phyloP scores from a whole-genome alignment of 2,329 filamentous ascomycete species.

The Sporothrix brunneoviolacea region DNA sequence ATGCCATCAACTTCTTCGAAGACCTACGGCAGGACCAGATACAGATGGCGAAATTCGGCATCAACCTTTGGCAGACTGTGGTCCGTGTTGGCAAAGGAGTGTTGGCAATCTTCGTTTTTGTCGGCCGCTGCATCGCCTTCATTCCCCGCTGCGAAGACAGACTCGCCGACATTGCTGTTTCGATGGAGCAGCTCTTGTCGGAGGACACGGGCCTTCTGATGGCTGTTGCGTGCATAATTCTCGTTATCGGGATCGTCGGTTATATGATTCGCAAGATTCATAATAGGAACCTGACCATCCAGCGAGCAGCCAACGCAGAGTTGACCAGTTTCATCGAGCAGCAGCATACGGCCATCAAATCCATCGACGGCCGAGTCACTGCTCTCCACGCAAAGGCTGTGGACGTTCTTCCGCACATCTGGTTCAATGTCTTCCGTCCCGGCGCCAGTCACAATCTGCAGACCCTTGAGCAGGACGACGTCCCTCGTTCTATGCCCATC shows the following conservation, averaged over 20 bases:
- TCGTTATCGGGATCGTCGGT: background rate
- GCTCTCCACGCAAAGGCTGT: background rate
- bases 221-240: background rate
- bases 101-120: background rate
- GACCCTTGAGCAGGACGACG: background rate
- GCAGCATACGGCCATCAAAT: background rate
- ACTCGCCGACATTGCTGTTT: background rate
- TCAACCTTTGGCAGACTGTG: background rate
- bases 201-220: no score
- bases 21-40: background rate
- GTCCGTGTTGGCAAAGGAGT: background rate
- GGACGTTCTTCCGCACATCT: background rate
- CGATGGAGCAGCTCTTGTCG: no score
- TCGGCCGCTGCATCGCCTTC: background rate
- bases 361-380: background rate
- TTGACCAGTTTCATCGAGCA: background rate
- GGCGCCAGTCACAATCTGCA: conserved; percentile 1
- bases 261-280: background rate
- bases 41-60: background rate
- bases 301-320: background rate
- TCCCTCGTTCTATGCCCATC: background rate
- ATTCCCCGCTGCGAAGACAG: background rate
- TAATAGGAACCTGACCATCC: background rate
- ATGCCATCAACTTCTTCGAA: background rate
- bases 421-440: conserved; percentile 8